These are phyloP conservation scores for Monosporascus sp. DNA, from an alignment of 2,329 filamentous ascomycete species.

Conservation along the genomic window DNA sequence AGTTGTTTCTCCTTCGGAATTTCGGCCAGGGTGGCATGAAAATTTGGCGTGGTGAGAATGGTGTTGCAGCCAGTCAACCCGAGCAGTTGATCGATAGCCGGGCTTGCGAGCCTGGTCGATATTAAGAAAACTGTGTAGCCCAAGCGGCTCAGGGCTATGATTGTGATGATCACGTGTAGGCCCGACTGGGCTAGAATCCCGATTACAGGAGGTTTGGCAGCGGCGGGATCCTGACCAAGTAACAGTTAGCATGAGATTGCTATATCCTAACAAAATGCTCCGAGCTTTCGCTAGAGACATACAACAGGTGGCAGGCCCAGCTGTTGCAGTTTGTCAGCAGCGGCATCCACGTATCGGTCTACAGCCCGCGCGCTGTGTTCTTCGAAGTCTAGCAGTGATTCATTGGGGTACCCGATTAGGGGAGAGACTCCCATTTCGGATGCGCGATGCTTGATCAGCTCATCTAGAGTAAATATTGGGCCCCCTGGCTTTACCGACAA, in stretches of 20 bases:
- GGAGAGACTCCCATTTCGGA: not conserved
- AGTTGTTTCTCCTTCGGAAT: not conserved
- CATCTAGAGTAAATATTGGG: not conserved
- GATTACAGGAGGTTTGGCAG: not conserved
- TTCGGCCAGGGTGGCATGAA: not conserved
- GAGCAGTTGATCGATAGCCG: not conserved
- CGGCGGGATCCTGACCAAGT: not conserved
- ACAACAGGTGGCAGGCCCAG: not conserved
- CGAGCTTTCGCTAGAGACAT: not conserved
- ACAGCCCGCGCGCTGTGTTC: not conserved
- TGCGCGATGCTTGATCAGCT: slow-evolving; percentile 1
- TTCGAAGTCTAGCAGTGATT: slow-evolving; percentile 1
- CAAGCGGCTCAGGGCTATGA: not conserved
- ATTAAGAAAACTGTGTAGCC: not conserved
- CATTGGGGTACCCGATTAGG: not conserved
- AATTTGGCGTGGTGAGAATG: not conserved
- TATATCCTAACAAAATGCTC: not conserved
- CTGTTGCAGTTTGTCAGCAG: not conserved
- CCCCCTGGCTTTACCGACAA: not conserved
- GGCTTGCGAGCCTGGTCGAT: not conserved
- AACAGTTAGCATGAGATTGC: not conserved
- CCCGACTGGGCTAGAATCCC: slow-evolving; percentile 1
- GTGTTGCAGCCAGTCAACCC: not conserved
- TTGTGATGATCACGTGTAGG: not conserved
- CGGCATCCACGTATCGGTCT: slow-evolving; percentile 1